Conservation (phyloP, 2,329 filamentous ascomycete species). For the Aphanocladium album region DNA sequence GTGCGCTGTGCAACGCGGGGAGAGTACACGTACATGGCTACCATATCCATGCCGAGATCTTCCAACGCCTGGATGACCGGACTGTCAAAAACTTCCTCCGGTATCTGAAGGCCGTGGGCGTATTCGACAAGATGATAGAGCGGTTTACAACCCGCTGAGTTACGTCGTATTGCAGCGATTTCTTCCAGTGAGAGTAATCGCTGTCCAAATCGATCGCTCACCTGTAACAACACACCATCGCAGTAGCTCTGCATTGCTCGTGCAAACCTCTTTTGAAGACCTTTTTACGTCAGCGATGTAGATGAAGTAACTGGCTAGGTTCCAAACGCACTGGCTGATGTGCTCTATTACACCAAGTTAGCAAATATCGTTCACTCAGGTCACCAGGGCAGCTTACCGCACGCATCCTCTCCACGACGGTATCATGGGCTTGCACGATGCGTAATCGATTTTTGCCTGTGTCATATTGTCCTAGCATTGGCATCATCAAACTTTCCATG, state of each 20-base stretch:
- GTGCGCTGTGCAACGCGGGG: no score
- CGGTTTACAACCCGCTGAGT: constrained; percentile 18
- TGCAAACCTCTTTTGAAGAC: constrained; percentile 17
- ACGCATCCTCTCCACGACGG: constrained; percentile 13
- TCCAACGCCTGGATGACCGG: constrained; percentile 19
- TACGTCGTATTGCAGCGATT: constrained; percentile 16
- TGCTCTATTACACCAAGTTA: background rate
- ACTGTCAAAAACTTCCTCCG: constrained; percentile 19
- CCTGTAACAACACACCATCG: constrained; percentile 17
- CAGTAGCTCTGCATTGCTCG: constrained; percentile 18
- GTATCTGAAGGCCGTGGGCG: constrained; percentile 17
- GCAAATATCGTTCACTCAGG: background rate
- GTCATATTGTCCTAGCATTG: constrained; percentile 6
- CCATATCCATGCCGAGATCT: constrained; percentile 19
- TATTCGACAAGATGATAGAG: constrained; percentile 22
- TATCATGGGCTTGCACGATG: constrained; percentile 19
- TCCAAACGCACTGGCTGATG: background rate
- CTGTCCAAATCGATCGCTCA: constrained; percentile 12
- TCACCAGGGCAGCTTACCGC: constrained; percentile 5
- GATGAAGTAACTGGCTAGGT: background rate
- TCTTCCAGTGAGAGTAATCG: constrained; percentile 17
- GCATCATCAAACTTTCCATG: constrained; percentile 18
- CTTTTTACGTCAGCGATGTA: constrained; percentile 5
- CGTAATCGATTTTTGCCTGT: background rate
- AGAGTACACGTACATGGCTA: constrained; percentile 18